These are phyloP conservation scores for Cladosporium colombiae DNA, from an alignment of 2,329 filamentous ascomycete genomes.

Conservation along the genomic window DNA sequence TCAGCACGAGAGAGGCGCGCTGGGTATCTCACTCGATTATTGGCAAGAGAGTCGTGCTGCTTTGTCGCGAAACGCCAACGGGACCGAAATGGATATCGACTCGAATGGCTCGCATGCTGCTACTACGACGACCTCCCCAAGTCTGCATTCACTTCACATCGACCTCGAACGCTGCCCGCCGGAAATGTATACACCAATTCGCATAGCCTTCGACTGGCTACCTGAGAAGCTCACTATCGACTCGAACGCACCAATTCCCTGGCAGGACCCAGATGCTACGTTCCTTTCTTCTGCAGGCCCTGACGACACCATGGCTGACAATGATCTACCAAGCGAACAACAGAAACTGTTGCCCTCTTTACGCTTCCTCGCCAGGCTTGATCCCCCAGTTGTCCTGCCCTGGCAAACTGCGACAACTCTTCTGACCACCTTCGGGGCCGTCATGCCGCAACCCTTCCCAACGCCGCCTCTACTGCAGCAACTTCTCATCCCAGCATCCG, in stretches of 20 bases:
- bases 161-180: conserved; percentile 58
- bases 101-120: not conserved
- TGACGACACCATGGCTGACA: conserved; percentile 38
- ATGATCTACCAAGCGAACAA: conserved; percentile 54
- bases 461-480: conserved; percentile 11
- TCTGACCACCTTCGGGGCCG: conserved; percentile 58
- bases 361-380: conserved; percentile 72
- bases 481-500: conserved; percentile 13
- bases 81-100: conserved; percentile 40
- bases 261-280: conserved; percentile 70
- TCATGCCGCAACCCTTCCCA: conserved; percentile 48
- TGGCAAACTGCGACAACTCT: conserved; percentile 64
- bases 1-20: conserved; percentile 66
- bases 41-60: conserved; percentile 51
- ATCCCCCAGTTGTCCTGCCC: conserved; percentile 72
- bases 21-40: conserved; percentile 75
- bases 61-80: conserved; percentile 38
- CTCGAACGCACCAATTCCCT: conserved; percentile 56
- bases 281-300: conserved; percentile 49
- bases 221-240: conserved; percentile 69
- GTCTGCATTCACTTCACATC: conserved; percentile 53
- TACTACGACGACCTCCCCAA: not conserved
- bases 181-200: conserved; percentile 59
- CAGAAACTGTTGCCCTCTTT: conserved; percentile 63
- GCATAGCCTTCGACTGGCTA: conserved; percentile 74